These are phyloP conservation scores for Isatis lusitanica DNA, from an alignment of 441 rosid species.

Conservation along the genomic window DNA sequence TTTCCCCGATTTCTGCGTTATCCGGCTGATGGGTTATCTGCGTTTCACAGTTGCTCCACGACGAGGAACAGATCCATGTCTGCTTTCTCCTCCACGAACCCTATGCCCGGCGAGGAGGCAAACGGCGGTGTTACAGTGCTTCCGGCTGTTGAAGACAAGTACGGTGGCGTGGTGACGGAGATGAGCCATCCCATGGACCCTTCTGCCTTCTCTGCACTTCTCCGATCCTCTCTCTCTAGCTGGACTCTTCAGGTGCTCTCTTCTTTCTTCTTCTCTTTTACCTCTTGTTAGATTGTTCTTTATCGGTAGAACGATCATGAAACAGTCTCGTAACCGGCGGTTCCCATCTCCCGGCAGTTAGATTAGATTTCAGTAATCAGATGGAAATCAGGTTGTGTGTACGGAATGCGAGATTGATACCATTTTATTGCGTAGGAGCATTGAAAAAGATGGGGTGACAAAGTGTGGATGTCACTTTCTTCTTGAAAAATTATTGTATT, in stretches of 20 bases:
- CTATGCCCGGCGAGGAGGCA: conserved; percentile 22
- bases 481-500: conserved; percentile 10
- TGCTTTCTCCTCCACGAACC: conserved; percentile 26
- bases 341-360: not conserved
- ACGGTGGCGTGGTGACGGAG: conserved; percentile 76
- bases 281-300: conserved; percentile 2
- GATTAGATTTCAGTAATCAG: not conserved
- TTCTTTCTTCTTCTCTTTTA: not conserved
- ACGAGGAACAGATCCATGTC: conserved; percentile 40
- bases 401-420: not conserved
- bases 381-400: not conserved
- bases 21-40: conserved; percentile 33
- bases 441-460: not conserved
- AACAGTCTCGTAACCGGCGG: not conserved
- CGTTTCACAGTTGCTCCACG: conserved; percentile 25
- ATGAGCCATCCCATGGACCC: conserved; percentile 58
- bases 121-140: conserved; percentile 28
- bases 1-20: conserved; percentile 6
- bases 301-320: not conserved
- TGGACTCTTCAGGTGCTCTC: conserved; percentile 74
- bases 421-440: conserved; percentile 10
- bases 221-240: conserved; percentile 54
- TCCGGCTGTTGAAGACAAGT: conserved; percentile 50
- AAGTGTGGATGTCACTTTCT: conserved; percentile 4
- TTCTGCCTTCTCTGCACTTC: conserved; percentile 50